Conservation (phyloP, 108 stramenopile genomes). For the Schizochytrium sp. region DNA sequence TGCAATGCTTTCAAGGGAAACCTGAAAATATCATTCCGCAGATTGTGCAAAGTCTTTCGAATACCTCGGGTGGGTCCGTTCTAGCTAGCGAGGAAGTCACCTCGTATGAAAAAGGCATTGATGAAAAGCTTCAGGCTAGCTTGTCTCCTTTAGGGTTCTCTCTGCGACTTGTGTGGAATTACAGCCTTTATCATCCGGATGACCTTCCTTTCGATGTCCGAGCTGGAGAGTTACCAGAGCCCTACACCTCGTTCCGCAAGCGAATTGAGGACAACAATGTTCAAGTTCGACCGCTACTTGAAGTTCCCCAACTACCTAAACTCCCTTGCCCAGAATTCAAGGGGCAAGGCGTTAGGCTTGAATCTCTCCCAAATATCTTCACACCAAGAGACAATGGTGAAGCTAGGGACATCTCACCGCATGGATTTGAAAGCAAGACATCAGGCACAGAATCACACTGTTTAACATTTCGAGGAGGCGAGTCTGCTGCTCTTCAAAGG, state of each 20-base stretch:
- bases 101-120: slow-evolving; percentile 64
- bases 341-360: background rate
- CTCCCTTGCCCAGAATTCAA: background rate
- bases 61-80: background rate
- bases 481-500: slow-evolving; percentile 86
- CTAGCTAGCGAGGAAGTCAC: slow-evolving; percentile 67
- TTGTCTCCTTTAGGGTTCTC: background rate
- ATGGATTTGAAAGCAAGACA: background rate
- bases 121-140: slow-evolving; percentile 33
- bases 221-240: slow-evolving; percentile 78
- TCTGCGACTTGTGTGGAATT: slow-evolving; percentile 84
- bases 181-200: slow-evolving; percentile 86
- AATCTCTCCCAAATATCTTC: background rate
- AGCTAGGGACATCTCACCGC: background rate
- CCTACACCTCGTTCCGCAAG: slow-evolving; percentile 90
- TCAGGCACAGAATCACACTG: slow-evolving; percentile 65
- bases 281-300: slow-evolving; percentile 43
- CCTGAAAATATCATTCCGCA: slow-evolving; percentile 49
- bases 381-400: background rate
- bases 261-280: slow-evolving; percentile 82
- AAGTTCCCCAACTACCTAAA: background rate
- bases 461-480: slow-evolving; percentile 87
- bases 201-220: slow-evolving; percentile 81
- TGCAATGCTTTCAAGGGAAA: background rate
- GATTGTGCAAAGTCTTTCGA: background rate